These are phyloP conservation scores for Nitzschia sp. DNA, from an alignment of 108 stramenopile genomes.

Conservation along the genomic window DNA sequence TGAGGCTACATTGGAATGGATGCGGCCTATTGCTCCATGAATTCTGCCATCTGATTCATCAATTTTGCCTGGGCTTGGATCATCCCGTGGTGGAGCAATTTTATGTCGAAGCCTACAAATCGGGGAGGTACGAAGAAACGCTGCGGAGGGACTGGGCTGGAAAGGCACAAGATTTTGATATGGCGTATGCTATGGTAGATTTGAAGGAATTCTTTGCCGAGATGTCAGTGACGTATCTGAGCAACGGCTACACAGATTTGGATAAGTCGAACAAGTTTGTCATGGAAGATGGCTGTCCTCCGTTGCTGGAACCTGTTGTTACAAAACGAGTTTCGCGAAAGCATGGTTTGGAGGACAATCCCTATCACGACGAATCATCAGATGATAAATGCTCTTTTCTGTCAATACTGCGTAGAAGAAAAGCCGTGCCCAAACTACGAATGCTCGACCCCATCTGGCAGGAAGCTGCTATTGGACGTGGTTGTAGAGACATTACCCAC, in stretches of 20 bases:
- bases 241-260: slow-evolving; percentile 57
- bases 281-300: slow-evolving; percentile 67
- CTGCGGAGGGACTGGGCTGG: slow-evolving; percentile 85
- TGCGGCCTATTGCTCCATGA: slow-evolving; percentile 83
- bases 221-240: slow-evolving; percentile 74
- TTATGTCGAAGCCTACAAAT: slow-evolving; percentile 42
- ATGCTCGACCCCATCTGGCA: slow-evolving; percentile 30
- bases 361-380: not conserved
- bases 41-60: slow-evolving; percentile 83
- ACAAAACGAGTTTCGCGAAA: slow-evolving; percentile 40
- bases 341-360: slow-evolving; percentile 24
- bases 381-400: not conserved
- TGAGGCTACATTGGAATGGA: slow-evolving; percentile 84
- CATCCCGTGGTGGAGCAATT: slow-evolving; percentile 42
- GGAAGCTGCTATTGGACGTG: slow-evolving; percentile 19
- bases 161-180: slow-evolving; percentile 49
- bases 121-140: slow-evolving; percentile 55
- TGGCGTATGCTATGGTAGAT: slow-evolving; percentile 78
- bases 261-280: slow-evolving; percentile 38
- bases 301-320: slow-evolving; percentile 56
- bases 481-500: slow-evolving; percentile 37
- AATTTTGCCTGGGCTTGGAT: slow-evolving; percentile 66
- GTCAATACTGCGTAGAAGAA: not conserved
- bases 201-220: slow-evolving; percentile 86
- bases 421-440: slow-evolving; percentile 11